These are phyloP conservation scores for Skeletonema grethae DNA, from an alignment of 108 stramenopile species.

Conservation along the genomic window DNA sequence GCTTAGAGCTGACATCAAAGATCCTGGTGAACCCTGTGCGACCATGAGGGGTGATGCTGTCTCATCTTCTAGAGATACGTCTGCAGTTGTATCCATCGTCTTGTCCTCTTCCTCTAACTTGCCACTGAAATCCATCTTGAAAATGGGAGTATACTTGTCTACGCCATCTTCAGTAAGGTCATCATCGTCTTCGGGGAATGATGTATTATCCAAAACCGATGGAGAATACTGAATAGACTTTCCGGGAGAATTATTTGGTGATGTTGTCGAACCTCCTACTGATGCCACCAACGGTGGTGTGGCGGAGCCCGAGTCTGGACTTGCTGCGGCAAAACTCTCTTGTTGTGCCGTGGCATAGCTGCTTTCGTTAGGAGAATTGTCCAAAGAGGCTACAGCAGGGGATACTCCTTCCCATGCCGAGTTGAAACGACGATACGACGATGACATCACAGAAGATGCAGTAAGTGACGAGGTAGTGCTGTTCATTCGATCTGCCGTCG, in stretches of 20 bases:
- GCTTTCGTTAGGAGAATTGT: slow-evolving; percentile 5
- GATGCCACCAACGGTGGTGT: slow-evolving; percentile 2
- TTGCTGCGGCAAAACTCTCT: slow-evolving; percentile 8
- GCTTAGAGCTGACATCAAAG: slow-evolving; percentile 6
- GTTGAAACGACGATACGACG: slow-evolving; percentile 6
- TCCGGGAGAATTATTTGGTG: slow-evolving; percentile 9
- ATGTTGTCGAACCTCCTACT: slow-evolving; percentile 6
- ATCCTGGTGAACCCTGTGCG: slow-evolving; percentile 45
- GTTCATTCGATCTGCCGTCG: neutral
- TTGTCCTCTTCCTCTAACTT: slow-evolving; percentile 25
- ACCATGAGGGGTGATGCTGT: slow-evolving; percentile 15
- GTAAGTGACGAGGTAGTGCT: slow-evolving; percentile 6
- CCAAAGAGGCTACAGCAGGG: neutral
- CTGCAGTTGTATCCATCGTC: slow-evolving; percentile 23
- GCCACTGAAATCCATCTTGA: slow-evolving; percentile 30
- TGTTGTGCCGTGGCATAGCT: slow-evolving; percentile 10
- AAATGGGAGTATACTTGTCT: slow-evolving; percentile 27
- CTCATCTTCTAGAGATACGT: slow-evolving; percentile 12
- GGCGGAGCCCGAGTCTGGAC: neutral
- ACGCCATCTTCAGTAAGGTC: slow-evolving; percentile 52
- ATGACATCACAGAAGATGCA: neutral
- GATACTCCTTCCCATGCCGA: neutral
- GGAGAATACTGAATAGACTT: slow-evolving; percentile 30
- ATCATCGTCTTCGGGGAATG: slow-evolving; percentile 37
- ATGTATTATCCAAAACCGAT: slow-evolving; percentile 51